Percentiles rank a stretch among this genome's conserved stretches.
These are phyloP conservation scores for Pythium phragmitis DNA, from an alignment of 352 stramenopile species.

Conservation along the genomic window DNA sequence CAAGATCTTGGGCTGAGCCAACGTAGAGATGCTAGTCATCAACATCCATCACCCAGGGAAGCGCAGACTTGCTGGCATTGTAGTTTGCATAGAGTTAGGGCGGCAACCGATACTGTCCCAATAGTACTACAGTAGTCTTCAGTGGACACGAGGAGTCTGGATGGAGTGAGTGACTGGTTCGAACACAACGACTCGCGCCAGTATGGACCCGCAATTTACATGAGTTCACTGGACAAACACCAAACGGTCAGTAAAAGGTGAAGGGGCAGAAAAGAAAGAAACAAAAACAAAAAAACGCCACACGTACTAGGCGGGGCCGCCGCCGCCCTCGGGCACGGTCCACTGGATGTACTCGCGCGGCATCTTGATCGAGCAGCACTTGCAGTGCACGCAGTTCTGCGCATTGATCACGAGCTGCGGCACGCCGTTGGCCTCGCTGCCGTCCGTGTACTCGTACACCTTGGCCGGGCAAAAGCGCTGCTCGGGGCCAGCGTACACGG, in stretches of 20 bases:
- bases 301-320: slow-evolving; percentile 97
- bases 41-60: not conserved
- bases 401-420: slow-evolving; percentile 98
- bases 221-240: slow-evolving; percentile 56
- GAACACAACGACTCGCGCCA: no score
- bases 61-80: not conserved
- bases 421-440: slow-evolving; percentile 79
- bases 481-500: slow-evolving; percentile 96
- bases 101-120: no score
- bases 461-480: slow-evolving; percentile 97
- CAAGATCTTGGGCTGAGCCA: slow-evolving; percentile 60
- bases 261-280: not conserved
- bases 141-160: not conserved
- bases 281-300: slow-evolving; percentile 15
- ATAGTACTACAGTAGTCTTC: no score
- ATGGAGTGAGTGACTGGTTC: not conserved
- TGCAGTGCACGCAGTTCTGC: slow-evolving; percentile 99
- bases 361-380: slow-evolving; percentile 99
- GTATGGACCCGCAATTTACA: slow-evolving; percentile 35
- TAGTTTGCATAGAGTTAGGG: not conserved
- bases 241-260: no score
- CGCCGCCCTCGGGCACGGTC: slow-evolving; percentile 98
- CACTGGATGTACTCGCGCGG: slow-evolving; percentile 99
- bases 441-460: slow-evolving; percentile 98
- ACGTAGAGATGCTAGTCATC: not conserved